Conservation (phyloP, 75 land plant species). For the Pseudotsuga menziesii region DNA sequence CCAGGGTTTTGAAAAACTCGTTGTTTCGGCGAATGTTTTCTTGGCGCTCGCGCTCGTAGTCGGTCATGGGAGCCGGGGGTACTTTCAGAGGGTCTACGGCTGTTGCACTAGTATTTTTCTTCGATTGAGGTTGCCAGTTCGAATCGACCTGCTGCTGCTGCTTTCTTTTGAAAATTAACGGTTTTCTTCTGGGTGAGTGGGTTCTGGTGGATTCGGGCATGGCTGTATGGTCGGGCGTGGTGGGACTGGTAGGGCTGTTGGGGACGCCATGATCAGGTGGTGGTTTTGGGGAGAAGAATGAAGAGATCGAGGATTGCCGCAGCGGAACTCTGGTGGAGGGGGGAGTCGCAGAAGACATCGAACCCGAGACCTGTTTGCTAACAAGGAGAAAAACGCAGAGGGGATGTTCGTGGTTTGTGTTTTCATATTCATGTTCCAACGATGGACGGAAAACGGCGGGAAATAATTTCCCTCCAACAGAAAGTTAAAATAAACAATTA, state of each 20-base stretch:
- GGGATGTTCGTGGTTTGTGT: not conserved
- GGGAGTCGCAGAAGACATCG: not conserved
- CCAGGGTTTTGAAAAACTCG: slow-evolving; percentile 28
- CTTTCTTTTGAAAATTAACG: not conserved
- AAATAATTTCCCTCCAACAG: too few species aligned
- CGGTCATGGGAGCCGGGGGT: slow-evolving; percentile 11
- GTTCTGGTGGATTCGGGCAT: not conserved
- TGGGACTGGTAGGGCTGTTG: not conserved
- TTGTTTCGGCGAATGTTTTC: slow-evolving; percentile 35
- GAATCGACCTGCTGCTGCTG: not conserved
- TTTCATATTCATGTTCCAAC: not conserved
- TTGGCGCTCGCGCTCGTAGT: slow-evolving; percentile 29
- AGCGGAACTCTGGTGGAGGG: not conserved
- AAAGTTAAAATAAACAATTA: too few species aligned
- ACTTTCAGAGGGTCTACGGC: not conserved
- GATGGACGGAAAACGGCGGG: too few species aligned
- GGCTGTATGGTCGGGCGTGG: not conserved
- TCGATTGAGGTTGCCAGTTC: too few species aligned
- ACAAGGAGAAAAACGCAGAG: not conserved
- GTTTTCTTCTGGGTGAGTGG: not conserved
- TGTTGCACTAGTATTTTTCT: too few species aligned
- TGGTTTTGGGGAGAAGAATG: not conserved
- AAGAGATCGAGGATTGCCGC: not conserved
- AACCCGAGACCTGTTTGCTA: too few species aligned
- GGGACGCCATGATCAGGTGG: too few species aligned